Base-by-base conservation (phyloP, 345 rosid species). In the Murraya koenigii region DNA sequence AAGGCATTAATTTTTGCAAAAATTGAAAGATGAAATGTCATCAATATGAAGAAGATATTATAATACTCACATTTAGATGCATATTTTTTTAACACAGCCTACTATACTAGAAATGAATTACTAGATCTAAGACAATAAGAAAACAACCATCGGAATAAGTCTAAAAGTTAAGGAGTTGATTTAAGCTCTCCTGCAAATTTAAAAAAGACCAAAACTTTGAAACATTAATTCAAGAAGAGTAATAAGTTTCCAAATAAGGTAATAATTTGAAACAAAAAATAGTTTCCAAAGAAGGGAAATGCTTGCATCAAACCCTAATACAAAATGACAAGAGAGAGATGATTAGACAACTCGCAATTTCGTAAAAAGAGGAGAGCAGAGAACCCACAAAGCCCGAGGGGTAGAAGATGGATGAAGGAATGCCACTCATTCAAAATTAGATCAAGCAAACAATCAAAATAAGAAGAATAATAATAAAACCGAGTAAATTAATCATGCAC, bases 221-320 rank as follows among this genome's bases (percentile, higher is more conserved):
- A 76, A 49, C 58, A 17, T 54, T 14, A 5, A 17, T 62, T 13
- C 4, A 59, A 11, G 28, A 61, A 25, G 26, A 25, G 17, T 3
- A 41, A 25, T 66, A 11, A 52, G 49, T 66, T 76, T 76, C 54
- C 54, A 55, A 66, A 76, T 26, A 17, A 36, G 49, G 49, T 41
- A 41, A 10, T 41, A 11, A 41, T 41, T 41, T 41, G 49, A 41
- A 41, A 41, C 2, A 41, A 11, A 41, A 41, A 41, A 41, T 10
- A 11, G 15, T 41, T 41, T 41, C 15, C 49, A 13, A 44, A 44
- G 49, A 44, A 13, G 28, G 38, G 30, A 19, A 28, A 22, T 38
- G 52, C 19, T 28, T 55, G 25, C 28, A 54, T 38, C 71, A 61
- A 81, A 81, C 83, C 86, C 86, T 81, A 84, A 26, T 5, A 70